Percentiles rank a stretch among this genome's conserved stretches.
Evolutionary conservation across 306 rosid species (phyloP).

Genomic region (Elaeagnus macrophylla): DNA sequence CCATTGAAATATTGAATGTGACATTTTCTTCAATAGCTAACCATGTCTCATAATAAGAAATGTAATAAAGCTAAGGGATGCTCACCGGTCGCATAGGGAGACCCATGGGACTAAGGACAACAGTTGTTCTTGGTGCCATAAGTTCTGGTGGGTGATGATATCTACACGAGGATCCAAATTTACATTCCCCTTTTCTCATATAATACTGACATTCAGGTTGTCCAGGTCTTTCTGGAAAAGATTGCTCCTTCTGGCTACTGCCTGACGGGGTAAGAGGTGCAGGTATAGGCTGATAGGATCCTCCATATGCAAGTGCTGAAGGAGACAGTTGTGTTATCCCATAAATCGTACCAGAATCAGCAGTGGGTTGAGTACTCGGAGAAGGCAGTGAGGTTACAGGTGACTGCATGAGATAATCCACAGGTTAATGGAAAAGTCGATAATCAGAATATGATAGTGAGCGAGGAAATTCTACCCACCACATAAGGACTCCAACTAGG

Average conservation of each 20-base stretch:
- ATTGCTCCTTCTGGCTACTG: slow-evolving; percentile 58
- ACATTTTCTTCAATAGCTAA: no score
- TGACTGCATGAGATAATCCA: slow-evolving; percentile 45
- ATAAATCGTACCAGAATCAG: slow-evolving; percentile 53
- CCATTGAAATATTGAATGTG: no score
- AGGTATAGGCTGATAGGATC: slow-evolving; percentile 49
- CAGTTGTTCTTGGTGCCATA: slow-evolving; percentile 39
- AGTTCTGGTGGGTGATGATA: slow-evolving; percentile 89
- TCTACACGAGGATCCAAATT: slow-evolving; percentile 90
- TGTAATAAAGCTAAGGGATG: slow-evolving; percentile 17
- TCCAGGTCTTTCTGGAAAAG: slow-evolving; percentile 88
- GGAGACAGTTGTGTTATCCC: slow-evolving; percentile 59
- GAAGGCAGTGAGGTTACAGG: slow-evolving; percentile 55
- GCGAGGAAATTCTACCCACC: slow-evolving; percentile 38
- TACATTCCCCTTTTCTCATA: slow-evolving; percentile 95
- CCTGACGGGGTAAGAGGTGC: slow-evolving; percentile 39
- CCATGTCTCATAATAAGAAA: neutral
- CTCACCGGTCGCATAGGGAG: slow-evolving; percentile 95
- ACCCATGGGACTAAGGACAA: slow-evolving; percentile 56
- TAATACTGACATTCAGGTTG: slow-evolving; percentile 87
- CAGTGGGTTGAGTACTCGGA: slow-evolving; percentile 47
- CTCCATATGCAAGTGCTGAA: slow-evolving; percentile 43
- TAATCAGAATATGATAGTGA: slow-evolving; percentile 17
- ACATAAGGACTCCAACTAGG: slow-evolving; percentile 75
- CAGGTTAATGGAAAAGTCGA: slow-evolving; percentile 20